These are phyloP conservation scores for Malassezia sp. DNA, from an alignment of 1,284 basidiomycete genomes.

Conservation along the genomic window DNA sequence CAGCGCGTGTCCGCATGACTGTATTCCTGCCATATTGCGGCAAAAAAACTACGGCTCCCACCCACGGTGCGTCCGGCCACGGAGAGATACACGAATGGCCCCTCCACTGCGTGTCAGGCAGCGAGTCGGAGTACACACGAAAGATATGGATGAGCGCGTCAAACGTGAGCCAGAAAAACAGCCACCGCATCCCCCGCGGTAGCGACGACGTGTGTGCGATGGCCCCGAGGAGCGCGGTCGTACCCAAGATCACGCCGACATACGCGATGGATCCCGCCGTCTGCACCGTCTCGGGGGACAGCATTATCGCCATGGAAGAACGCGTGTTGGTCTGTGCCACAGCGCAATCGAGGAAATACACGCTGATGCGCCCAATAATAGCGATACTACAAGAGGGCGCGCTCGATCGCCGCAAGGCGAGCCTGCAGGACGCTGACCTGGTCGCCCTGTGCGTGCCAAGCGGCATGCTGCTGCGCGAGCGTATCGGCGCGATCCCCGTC, in stretches of 20 bases:
- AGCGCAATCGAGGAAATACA: no score
- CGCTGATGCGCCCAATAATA: no score
- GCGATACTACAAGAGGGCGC: background rate
- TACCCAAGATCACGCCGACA: background rate
- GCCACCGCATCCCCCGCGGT: background rate
- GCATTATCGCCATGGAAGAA: no score
- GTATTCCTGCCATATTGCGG: conserved; percentile 37
- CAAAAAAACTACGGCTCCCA: conserved; percentile 25
- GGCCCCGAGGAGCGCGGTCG: background rate
- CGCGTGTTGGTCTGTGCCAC: no score
- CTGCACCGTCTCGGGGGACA: background rate
- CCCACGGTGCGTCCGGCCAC: conserved; percentile 24
- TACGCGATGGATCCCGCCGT: background rate
- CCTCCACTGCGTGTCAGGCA: conserved; percentile 22
- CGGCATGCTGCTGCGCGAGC: background rate
- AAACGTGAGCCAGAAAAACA: conserved; percentile 39
- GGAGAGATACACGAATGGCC: conserved; percentile 33
- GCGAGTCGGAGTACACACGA: conserved; percentile 1
- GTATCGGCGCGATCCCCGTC: background rate
- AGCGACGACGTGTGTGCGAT: background rate
- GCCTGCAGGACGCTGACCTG: background rate
- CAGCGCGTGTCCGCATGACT: conserved; percentile 32
- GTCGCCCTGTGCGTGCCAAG: background rate
- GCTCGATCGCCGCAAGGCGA: background rate
- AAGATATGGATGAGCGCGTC: conserved; percentile 33